Conservation (phyloP, 768 basidiomycete species). For the Russula ochroleuca region DNA sequence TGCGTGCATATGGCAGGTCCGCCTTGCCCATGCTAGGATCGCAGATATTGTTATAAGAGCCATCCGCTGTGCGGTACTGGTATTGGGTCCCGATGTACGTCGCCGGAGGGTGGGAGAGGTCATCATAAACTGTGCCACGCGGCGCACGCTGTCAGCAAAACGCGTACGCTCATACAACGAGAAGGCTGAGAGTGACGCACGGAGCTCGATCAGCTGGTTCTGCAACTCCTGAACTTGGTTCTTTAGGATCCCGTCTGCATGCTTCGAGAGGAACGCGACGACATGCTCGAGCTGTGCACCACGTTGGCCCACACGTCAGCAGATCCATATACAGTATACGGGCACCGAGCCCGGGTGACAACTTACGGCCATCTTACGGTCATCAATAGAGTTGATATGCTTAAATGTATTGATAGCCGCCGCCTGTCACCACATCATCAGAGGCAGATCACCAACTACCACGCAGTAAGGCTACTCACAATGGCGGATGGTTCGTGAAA, state of each 20-base stretch:
- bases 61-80: conserved; percentile 71
- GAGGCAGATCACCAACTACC: neutral
- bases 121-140: conserved; percentile 60
- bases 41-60: conserved; percentile 68
- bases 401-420: conserved; percentile 57
- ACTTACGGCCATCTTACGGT: conserved; percentile 70
- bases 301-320: neutral
- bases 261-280: conserved; percentile 55
- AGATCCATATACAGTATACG: neutral
- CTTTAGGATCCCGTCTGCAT: conserved; percentile 40
- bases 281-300: conserved; percentile 56
- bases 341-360: neutral
- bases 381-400: conserved; percentile 63
- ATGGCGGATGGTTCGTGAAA: conserved; percentile 9
- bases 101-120: conserved; percentile 73
- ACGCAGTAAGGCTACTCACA: neutral
- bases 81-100: conserved; percentile 61
- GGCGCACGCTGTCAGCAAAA: conserved; percentile 1
- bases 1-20: conserved; percentile 74
- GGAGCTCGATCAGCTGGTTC: conserved; percentile 43
- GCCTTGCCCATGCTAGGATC: conserved; percentile 74
- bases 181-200: conserved; percentile 36
- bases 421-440: conserved; percentile 38
- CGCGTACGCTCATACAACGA: neutral
- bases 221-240: conserved; percentile 40